Evolutionary conservation across 306 rosid genomes (phyloP).

Genomic region (cucumber (Cucumis sativus)): DNA sequence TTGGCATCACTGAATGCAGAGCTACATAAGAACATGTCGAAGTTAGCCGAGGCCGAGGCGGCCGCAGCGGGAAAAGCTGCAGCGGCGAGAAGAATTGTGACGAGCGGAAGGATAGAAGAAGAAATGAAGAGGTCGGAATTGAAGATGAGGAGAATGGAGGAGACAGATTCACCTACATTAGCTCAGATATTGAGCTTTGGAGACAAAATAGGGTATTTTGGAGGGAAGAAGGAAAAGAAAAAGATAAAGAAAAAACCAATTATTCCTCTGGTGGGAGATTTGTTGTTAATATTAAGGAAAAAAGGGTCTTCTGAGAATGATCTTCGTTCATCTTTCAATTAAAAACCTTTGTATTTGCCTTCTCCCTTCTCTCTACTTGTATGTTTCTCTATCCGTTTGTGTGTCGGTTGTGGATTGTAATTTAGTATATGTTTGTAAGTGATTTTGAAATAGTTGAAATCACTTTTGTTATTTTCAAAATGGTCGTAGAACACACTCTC

Average conservation of each 20-base stretch:
- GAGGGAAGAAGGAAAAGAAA: constrained; percentile 28
- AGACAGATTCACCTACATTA: constrained; percentile 19
- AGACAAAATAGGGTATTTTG: constrained; percentile 15
- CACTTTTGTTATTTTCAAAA: too few species aligned
- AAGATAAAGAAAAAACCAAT: constrained; percentile 61
- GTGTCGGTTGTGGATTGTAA: neutral
- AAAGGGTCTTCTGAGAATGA: constrained; percentile 13
- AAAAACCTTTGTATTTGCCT: constrained; percentile 17
- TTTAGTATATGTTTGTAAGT: too few species aligned
- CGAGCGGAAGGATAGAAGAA: neutral
- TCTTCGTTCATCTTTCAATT: constrained; percentile 12
- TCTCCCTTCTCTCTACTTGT: constrained; percentile 16
- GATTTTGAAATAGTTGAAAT: too few species aligned
- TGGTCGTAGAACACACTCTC: too few species aligned
- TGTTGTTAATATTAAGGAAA: constrained; percentile 24
- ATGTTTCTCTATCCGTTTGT: neutral
- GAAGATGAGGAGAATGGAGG: constrained; percentile 6
- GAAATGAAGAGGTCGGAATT: constrained; percentile 20
- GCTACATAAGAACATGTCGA: constrained; percentile 84
- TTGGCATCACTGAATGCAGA: constrained; percentile 67
- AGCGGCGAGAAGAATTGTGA: constrained; percentile 14
- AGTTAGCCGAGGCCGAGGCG: constrained; percentile 59
- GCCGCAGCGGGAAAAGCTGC: constrained; percentile 18
- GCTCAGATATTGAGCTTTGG: constrained; percentile 47
- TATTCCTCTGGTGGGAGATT: constrained; percentile 59